Conservation (phyloP, 768 basidiomycete species). For the Macrolepiota albuminosa region DNA sequence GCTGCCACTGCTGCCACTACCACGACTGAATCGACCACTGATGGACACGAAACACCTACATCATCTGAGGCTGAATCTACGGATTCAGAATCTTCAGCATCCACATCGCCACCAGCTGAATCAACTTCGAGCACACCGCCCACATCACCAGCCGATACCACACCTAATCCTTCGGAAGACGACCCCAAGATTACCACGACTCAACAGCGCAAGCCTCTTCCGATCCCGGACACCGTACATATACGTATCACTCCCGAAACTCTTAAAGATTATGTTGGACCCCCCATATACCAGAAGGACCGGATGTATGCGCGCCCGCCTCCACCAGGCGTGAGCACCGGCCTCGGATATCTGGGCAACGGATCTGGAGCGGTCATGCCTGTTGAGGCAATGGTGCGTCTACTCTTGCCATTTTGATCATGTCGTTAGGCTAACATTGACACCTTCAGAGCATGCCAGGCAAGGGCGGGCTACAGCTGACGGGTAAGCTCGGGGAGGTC, state of each 20-base stretch:
- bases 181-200: slow-evolving; percentile 61
- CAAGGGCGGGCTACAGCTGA: slow-evolving; percentile 86
- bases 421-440: not conserved
- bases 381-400: slow-evolving; percentile 83
- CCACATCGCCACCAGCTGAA: slow-evolving; percentile 11
- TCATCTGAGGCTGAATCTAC: slow-evolving; percentile 9
- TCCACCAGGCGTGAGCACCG: slow-evolving; percentile 91
- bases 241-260: slow-evolving; percentile 83
- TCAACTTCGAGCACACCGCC: slow-evolving; percentile 7
- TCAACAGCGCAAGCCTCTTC: slow-evolving; percentile 70
- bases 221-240: slow-evolving; percentile 73
- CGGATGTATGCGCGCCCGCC: slow-evolving; percentile 77
- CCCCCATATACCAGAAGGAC: slow-evolving; percentile 93
- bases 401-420: not conserved
- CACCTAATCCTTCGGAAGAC: slow-evolving; percentile 15
- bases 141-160: slow-evolving; percentile 17
- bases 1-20: slow-evolving; percentile 16
- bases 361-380: slow-evolving; percentile 97
- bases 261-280: slow-evolving; percentile 94
- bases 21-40: slow-evolving; percentile 29
- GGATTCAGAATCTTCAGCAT: slow-evolving; percentile 5
- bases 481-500: slow-evolving; percentile 97
- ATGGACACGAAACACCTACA: slow-evolving; percentile 33
- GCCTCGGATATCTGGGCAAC: slow-evolving; percentile 93
- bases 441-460: slow-evolving; percentile 89